Evolutionary conservation across 345 rosid genomes (phyloP).

Genomic region (Gossypium stocksii): DNA sequence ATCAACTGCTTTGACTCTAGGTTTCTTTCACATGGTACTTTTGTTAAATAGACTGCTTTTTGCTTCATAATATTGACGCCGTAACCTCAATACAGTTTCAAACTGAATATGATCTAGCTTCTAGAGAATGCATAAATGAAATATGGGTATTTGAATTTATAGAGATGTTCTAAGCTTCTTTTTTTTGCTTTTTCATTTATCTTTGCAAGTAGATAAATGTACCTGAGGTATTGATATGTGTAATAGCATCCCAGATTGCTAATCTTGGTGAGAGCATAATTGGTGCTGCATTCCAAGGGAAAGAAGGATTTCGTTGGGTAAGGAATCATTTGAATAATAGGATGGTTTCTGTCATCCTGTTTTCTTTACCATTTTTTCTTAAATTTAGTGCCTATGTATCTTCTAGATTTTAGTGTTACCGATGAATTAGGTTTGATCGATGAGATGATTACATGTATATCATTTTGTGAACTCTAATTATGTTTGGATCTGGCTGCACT

Average conservation of each 20-base stretch:
- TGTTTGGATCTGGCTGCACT: neutral
- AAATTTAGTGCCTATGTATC: neutral
- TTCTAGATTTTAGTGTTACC: neutral
- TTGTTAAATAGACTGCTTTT: too few species aligned
- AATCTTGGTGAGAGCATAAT: slow-evolving; percentile 91
- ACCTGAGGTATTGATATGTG: slow-evolving; percentile 67
- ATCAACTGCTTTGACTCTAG: too few species aligned
- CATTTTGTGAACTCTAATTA: neutral
- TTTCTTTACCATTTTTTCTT: neutral
- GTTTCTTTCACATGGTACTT: too few species aligned
- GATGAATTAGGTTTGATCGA: neutral
- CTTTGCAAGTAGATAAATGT: slow-evolving; percentile 49
- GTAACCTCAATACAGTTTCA: neutral
- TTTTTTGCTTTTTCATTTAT: neutral
- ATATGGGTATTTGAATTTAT: neutral
- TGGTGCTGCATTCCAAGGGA: slow-evolving; percentile 83
- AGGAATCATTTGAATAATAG: slow-evolving; percentile 13
- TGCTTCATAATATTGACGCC: neutral
- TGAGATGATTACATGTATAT: neutral
- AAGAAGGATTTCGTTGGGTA: slow-evolving; percentile 88
- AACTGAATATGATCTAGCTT: neutral
- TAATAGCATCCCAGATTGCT: slow-evolving; percentile 89
- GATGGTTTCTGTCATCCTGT: neutral
- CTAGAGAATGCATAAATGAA: neutral
- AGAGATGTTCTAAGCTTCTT: neutral